Conservation (phyloP, 2,329 filamentous ascomycete species). For the Myriosclerotinia curreyana region DNA sequence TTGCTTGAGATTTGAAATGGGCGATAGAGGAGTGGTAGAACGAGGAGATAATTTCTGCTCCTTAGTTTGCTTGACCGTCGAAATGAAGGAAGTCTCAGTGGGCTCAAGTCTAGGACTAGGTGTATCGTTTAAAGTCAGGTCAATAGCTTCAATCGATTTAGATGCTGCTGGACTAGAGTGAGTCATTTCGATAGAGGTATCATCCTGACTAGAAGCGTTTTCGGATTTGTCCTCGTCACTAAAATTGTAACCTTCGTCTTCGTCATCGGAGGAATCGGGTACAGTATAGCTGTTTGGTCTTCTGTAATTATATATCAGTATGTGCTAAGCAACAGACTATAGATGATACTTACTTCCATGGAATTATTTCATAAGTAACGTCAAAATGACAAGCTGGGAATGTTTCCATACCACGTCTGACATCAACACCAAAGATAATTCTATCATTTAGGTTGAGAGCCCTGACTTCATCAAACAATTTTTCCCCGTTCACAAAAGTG, state of each 20-base stretch:
- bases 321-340: background rate
- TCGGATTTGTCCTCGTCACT: constrained; percentile 33
- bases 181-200: constrained; percentile 31
- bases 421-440: constrained; percentile 49
- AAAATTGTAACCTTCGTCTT: constrained; percentile 35
- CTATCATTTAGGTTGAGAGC: constrained; percentile 40
- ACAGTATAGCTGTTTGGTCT: constrained; percentile 33
- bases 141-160: constrained; percentile 32
- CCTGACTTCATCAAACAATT: constrained; percentile 39
- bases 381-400: constrained; percentile 38
- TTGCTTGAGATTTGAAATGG: background rate
- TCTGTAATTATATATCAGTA: constrained; percentile 24
- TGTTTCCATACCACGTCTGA: constrained; percentile 47
- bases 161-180: constrained; percentile 26
- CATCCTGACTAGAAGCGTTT: constrained; percentile 33
- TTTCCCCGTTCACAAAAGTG: constrained; percentile 51
- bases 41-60: background rate
- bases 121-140: constrained; percentile 38
- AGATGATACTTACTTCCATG: constrained; percentile 32
- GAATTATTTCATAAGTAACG: constrained; percentile 31
- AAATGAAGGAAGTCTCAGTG: background rate
- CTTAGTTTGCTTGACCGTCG: background rate
- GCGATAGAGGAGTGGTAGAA: no score
- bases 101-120: constrained; percentile 10
- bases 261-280: constrained; percentile 36